Evolutionary conservation across 2,329 filamentous ascomycete species (phyloP).

Genomic region (Aureobasidium sp.): DNA sequence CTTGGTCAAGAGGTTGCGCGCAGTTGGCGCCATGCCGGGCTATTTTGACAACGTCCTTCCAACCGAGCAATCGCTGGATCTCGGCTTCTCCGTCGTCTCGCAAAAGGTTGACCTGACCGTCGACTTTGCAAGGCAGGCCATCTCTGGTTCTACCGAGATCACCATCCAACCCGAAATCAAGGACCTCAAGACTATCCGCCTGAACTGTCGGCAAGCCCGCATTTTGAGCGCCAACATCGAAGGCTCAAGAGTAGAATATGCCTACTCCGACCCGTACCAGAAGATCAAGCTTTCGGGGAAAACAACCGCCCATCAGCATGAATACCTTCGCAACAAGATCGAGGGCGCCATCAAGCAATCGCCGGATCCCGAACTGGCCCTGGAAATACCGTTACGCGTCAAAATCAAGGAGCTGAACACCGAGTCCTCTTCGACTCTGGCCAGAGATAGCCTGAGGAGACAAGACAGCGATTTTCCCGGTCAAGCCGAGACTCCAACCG

Average conservation of each 20-base stretch:
- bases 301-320: constrained; percentile 65
- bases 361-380: constrained; percentile 51
- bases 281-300: constrained; percentile 55
- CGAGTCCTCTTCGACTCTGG: constrained; percentile 35
- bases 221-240: constrained; percentile 46
- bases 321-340: constrained; percentile 64
- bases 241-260: constrained; percentile 31
- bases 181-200: constrained; percentile 47
- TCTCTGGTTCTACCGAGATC: constrained; percentile 76
- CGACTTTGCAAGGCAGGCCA: constrained; percentile 67
- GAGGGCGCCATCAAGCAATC: constrained; percentile 48
- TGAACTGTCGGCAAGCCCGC: constrained; percentile 58
- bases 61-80: constrained; percentile 24
- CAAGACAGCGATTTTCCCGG: constrained; percentile 25
- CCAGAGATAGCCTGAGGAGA: constrained; percentile 30
- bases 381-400: constrained; percentile 54
- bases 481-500: constrained; percentile 26
- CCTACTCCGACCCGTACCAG: constrained; percentile 59
- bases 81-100: constrained; percentile 58
- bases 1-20: constrained; percentile 15
- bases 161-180: constrained; percentile 60
- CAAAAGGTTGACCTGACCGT: constrained; percentile 87
- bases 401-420: constrained; percentile 56
- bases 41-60: constrained; percentile 20
- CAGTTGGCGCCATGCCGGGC: constrained; percentile 23